Conservation (phyloP, 2,329 filamentous ascomycete genomes). For the Cordyceps farinosa region DNA sequence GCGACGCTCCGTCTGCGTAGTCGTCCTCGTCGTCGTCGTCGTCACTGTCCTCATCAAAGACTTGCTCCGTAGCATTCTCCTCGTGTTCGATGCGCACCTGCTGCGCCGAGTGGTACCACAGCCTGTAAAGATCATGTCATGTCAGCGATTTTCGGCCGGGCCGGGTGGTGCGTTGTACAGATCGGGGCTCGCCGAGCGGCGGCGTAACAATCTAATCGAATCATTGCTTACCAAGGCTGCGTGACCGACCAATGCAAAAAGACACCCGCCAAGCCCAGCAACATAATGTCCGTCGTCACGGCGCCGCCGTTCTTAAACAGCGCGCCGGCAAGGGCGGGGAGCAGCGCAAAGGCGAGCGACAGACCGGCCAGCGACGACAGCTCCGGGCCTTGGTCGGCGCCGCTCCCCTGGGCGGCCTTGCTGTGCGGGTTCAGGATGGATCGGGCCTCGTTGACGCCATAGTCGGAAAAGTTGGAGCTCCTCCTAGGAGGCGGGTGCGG, state of each 20-base stretch:
- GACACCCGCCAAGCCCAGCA: constrained; percentile 74
- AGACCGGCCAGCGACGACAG: constrained; percentile 71
- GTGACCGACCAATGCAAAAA: constrained; percentile 92
- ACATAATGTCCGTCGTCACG: constrained; percentile 78
- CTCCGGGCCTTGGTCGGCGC: constrained; percentile 37
- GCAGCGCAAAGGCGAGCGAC: constrained; percentile 77
- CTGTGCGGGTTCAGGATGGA: constrained; percentile 61
- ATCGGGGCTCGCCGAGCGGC: no score
- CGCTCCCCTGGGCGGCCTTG: constrained; percentile 19
- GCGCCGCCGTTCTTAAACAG: constrained; percentile 81
- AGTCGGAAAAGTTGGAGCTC: constrained; percentile 76
- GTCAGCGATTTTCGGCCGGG: neutral
- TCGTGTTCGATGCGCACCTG: constrained; percentile 54
- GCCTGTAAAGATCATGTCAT: constrained; percentile 39
- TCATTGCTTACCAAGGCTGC: constrained; percentile 69
- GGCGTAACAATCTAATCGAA: no score
- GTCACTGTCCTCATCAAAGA: constrained; percentile 34
- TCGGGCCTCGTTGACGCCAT: constrained; percentile 64
- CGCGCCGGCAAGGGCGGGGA: constrained; percentile 81
- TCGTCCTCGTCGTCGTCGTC: constrained; percentile 20
- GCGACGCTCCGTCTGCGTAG: constrained; percentile 22
- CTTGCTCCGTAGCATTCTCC: constrained; percentile 38
- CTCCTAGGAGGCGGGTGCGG: constrained; percentile 49
- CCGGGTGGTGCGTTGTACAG: no score
- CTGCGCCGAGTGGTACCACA: constrained; percentile 72